Evolutionary conservation across 108 stramenopile genomes (phyloP).

Genomic region (Bacterosira constricta): DNA sequence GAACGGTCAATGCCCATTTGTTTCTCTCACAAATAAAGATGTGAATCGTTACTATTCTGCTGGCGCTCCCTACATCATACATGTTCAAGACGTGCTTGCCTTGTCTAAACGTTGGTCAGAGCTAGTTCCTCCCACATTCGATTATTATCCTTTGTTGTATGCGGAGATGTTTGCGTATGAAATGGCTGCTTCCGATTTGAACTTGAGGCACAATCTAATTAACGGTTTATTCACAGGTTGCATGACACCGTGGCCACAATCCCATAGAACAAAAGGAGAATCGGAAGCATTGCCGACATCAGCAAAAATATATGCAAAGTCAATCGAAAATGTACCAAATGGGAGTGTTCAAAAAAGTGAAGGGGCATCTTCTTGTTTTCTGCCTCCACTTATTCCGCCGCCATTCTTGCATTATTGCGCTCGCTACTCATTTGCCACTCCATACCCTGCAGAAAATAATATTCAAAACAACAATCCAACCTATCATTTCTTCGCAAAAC

Average conservation of each 20-base stretch:
- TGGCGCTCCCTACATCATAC: conserved; percentile 57
- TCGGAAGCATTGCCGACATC: conserved; percentile 23
- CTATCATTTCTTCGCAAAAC: conserved; percentile 56
- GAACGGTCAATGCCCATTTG: conserved; percentile 30
- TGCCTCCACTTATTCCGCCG: conserved; percentile 44
- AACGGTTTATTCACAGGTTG: conserved; percentile 51
- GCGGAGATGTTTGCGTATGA: conserved; percentile 58
- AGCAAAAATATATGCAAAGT: conserved; percentile 36
- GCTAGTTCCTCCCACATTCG: conserved; percentile 55
- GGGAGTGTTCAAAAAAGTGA: background rate
- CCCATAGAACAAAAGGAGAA: conserved; percentile 18
- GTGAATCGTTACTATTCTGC: conserved; percentile 46
- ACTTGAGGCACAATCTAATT: conserved; percentile 45
- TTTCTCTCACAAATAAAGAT: conserved; percentile 26
- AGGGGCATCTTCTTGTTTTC: conserved; percentile 48
- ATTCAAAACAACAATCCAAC: background rate
- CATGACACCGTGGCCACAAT: conserved; percentile 57
- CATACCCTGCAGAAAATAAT: conserved; percentile 4
- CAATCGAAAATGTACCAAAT: conserved; percentile 11
- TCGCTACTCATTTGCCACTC: conserved; percentile 47
- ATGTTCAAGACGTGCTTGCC: conserved; percentile 44
- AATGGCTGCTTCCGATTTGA: conserved; percentile 50
- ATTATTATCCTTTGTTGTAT: conserved; percentile 50
- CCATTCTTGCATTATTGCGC: conserved; percentile 62
- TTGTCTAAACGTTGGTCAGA: conserved; percentile 48